Conservation (phyloP, 2,329 filamentous ascomycete genomes). For the Neofusicoccum sp. region DNA sequence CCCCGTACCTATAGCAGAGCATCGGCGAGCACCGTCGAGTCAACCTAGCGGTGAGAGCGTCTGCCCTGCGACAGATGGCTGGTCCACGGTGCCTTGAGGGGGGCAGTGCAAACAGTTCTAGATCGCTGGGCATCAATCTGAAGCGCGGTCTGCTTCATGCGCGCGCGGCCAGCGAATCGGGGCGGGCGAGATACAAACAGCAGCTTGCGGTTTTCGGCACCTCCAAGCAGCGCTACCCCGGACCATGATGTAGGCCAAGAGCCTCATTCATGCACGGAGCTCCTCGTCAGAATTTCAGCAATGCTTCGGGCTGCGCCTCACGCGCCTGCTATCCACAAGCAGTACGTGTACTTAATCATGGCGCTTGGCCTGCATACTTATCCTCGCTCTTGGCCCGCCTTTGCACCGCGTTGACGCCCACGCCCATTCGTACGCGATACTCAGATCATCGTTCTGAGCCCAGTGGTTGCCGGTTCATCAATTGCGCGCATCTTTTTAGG, state of each 20-base stretch:
- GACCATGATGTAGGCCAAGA: conserved; percentile 9
- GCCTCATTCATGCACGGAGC: conserved; percentile 3
- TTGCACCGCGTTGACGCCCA: not conserved
- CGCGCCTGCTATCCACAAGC: not conserved
- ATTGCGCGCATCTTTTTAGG: not conserved
- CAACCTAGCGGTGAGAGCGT: conserved; percentile 6
- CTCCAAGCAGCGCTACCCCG: not conserved
- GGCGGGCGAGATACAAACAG: not conserved
- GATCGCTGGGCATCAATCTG: conserved; percentile 1
- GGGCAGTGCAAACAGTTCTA: conserved; percentile 15
- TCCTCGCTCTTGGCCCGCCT: not conserved
- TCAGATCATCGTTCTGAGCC: not conserved
- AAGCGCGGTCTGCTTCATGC: conserved; percentile 9
- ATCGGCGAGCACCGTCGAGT: not conserved
- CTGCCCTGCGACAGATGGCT: not conserved
- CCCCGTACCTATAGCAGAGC: not conserved
- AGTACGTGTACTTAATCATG: not conserved
- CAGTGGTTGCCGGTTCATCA: not conserved
- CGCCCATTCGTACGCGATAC: not conserved
- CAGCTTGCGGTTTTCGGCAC: not conserved
- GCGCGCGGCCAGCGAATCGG: not conserved
- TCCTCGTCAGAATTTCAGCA: not conserved
- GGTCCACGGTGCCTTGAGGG: not conserved
- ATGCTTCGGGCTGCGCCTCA: not conserved
- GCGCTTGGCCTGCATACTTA: not conserved